A percentile compares a stretch with the other conserved stretches of the same genome.
These are phyloP conservation scores for Pythium monospermum DNA, from an alignment of 352 stramenopile species.

Conservation along the genomic window DNA sequence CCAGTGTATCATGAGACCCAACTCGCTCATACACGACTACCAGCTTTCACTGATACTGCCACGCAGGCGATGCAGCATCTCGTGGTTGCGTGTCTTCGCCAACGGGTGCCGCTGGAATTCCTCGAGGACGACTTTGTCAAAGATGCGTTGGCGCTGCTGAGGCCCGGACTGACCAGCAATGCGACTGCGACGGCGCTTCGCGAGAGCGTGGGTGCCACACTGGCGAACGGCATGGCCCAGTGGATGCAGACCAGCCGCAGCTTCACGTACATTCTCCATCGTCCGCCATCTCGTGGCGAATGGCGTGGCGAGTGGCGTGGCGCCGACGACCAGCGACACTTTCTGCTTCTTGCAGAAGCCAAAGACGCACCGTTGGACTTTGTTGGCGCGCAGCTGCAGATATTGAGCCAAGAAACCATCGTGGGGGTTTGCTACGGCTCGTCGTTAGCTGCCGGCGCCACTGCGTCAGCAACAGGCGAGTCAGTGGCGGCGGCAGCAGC, in stretches of 20 bases:
- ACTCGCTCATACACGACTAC: neutral
- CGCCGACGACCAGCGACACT: conserved; percentile 19
- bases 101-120: conserved; percentile 28
- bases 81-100: conserved; percentile 37
- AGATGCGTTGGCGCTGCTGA: conserved; percentile 27
- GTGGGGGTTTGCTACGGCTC: conserved; percentile 6
- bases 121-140: conserved; percentile 34
- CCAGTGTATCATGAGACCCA: neutral
- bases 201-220: conserved; percentile 14
- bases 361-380: neutral
- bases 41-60: no score
- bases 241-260: conserved; percentile 18
- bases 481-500: no score
- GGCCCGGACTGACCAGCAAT: conserved; percentile 14
- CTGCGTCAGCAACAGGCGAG: neutral
- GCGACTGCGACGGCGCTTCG: conserved; percentile 20
- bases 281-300: conserved; percentile 27
- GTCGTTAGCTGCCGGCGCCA: neutral
- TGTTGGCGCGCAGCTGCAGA: neutral
- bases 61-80: conserved; percentile 29
- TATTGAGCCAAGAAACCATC: neutral
- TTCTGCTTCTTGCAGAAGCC: conserved; percentile 23
- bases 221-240: conserved; percentile 4
- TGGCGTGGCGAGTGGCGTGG: conserved; percentile 14
- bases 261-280: no score